Base-by-base conservation (phyloP, 305 asterid species). In the Fraxinus greggii region DNA sequence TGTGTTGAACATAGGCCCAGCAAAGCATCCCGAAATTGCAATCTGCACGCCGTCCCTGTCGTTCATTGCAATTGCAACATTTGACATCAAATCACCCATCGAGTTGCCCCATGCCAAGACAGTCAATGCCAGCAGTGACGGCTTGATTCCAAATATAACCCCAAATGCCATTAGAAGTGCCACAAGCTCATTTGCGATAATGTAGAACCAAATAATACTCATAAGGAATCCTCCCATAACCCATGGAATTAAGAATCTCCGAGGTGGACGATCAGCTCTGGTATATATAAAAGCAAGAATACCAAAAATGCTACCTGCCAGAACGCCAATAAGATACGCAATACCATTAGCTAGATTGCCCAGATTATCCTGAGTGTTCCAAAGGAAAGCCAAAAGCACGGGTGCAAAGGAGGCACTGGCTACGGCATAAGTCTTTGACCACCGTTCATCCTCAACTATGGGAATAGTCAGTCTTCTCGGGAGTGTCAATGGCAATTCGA, bases 81-180 rank as follows among this genome's bases (percentile, higher is more conserved):
- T 95, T 5, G 99, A 89, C 91, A 92, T 88, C 7, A 95, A 83
- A 75, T 95, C 99, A 4, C 98, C 98, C 90, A 92, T 89, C 7
- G 99, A 95, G 86, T 95, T 95, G 4, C 99, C 99, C 99, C 99
- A 95, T 7, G 99, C 99, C 86, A 95, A 56, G 72, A 95, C 81
- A 0, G 98, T 95, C 78, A 95, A 82, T 0, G 92, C 97, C 15
- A 94, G 91, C 4, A 93, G 83, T 0, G 97, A 87, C 0, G 98
- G 92, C 32, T 87, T 88, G 83, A 95, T 87, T 7, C 85, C 84
- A 5, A 92, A 87, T 24, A 95, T 88, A n/a, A 88, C 86, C 3
- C 97, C 99, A 3, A 93, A 85, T 1, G 93, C 87, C 76, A 92
- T 91, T 5, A 93, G 81, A 75, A 95, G 81, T 0, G 94, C 92